phyloP scores from a whole-genome alignment of 164 flowering plant species.

The Piper longum region DNA sequence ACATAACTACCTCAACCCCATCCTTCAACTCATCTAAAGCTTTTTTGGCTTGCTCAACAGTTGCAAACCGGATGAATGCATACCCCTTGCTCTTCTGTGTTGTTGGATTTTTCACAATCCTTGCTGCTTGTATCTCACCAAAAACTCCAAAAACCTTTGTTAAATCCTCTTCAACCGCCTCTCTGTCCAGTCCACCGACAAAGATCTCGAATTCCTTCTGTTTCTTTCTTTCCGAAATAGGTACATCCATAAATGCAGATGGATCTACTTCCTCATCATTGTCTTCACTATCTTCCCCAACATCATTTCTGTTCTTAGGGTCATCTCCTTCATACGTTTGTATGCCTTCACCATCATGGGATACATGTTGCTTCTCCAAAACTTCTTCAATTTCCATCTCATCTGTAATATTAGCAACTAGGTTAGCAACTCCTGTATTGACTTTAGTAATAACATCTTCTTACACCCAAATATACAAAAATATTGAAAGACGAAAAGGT shows the following conservation, averaged over 20 bases:
- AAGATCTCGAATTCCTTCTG: conserved; percentile 26
- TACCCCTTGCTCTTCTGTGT: conserved; percentile 30
- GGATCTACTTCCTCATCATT: conserved; percentile 16
- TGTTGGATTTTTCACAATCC: conserved; percentile 22
- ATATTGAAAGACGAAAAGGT: too few relatives aligned
- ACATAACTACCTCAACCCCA: conserved; percentile 22
- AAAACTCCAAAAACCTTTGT: conserved; percentile 21
- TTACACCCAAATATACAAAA: too few relatives aligned
- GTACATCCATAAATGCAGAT: conserved; percentile 12
- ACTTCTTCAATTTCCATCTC: too few relatives aligned
- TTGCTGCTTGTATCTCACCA: conserved; percentile 24
- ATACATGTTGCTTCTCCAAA: too few relatives aligned
- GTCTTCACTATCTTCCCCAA: conserved; percentile 6
- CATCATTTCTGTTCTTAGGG: conserved; percentile 6
- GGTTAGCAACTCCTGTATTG: too few relatives aligned
- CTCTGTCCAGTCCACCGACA: conserved; percentile 29
- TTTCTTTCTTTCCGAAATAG: conserved; percentile 17
- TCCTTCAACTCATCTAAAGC: conserved; percentile 26
- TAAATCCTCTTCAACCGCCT: conserved; percentile 30
- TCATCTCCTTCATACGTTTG: conserved; percentile 1
- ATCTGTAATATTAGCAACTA: too few relatives aligned
- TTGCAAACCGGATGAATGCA: conserved; percentile 33
- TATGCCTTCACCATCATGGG: too few relatives aligned
- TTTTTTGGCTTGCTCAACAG: conserved; percentile 30
- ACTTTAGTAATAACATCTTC: too few relatives aligned